Evolutionary conservation across 768 basidiomycete species (phyloP).

Genomic region (Lactarius indigo): DNA sequence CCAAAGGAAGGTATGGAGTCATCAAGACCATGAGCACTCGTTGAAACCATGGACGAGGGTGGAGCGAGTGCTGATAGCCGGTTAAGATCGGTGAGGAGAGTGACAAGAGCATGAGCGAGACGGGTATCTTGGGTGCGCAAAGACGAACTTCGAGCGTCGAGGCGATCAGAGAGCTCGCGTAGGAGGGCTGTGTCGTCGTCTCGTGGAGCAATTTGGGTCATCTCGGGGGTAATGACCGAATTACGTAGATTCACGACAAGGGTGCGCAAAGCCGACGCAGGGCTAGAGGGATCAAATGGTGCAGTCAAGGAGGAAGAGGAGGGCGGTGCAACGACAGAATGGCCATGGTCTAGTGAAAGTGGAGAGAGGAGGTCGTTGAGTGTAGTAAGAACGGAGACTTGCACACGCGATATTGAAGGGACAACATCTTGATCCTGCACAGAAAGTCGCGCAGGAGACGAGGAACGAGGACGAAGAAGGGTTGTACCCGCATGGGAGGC

Average conservation of each 20-base stretch:
- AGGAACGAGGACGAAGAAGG: slow-evolving; percentile 1
- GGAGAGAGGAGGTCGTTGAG: slow-evolving; percentile 62
- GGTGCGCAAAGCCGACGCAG: slow-evolving; percentile 52
- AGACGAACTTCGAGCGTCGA: slow-evolving; percentile 45
- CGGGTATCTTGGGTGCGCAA: slow-evolving; percentile 50
- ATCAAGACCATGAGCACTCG: background rate
- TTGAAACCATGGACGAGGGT: slow-evolving; percentile 29
- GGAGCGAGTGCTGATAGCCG: slow-evolving; percentile 45
- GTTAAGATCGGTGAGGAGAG: slow-evolving; percentile 65
- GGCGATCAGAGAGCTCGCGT: slow-evolving; percentile 53
- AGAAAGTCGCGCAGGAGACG: background rate
- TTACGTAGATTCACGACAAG: slow-evolving; percentile 61
- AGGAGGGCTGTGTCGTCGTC: slow-evolving; percentile 51
- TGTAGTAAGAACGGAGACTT: slow-evolving; percentile 70
- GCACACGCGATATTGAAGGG: slow-evolving; percentile 70
- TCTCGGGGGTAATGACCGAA: slow-evolving; percentile 41
- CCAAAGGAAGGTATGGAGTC: slow-evolving; percentile 31
- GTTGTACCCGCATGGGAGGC: background rate
- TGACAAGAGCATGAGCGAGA: slow-evolving; percentile 65
- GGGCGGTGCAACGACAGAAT: slow-evolving; percentile 47
- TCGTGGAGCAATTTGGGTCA: slow-evolving; percentile 43
- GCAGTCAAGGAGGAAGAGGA: slow-evolving; percentile 32
- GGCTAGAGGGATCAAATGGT: slow-evolving; percentile 29
- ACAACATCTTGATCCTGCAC: slow-evolving; percentile 52
- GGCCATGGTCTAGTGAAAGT: slow-evolving; percentile 49